A percentile compares a stretch with the other conserved stretches of the same genome.
phyloP scores from a whole-genome alignment of 768 basidiomycete genomes.

The Pisolithus sp. region DNA sequence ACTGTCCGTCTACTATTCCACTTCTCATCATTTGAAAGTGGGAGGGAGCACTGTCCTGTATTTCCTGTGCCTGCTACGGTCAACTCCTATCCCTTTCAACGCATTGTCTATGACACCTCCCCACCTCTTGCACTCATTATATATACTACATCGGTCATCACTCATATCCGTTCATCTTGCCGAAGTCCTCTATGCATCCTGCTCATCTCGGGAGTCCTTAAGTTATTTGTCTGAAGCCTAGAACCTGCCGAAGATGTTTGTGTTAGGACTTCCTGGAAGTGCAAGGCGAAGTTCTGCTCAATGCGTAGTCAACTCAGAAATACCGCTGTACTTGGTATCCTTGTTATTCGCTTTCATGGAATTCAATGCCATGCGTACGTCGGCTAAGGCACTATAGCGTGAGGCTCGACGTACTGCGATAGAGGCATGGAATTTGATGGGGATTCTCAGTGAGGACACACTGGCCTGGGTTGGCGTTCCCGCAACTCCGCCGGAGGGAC shows the following conservation, averaged over 20 bases:
- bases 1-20: slow-evolving; percentile 65
- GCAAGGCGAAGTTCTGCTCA: slow-evolving; percentile 31
- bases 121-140: slow-evolving; percentile 57
- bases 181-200: slow-evolving; percentile 56
- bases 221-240: slow-evolving; percentile 58
- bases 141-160: slow-evolving; percentile 65
- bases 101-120: slow-evolving; percentile 43
- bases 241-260: slow-evolving; percentile 63
- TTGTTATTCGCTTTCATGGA: slow-evolving; percentile 40
- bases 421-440: slow-evolving; percentile 71
- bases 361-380: slow-evolving; percentile 45
- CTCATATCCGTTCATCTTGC: slow-evolving; percentile 67
- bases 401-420: slow-evolving; percentile 67
- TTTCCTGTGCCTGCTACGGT: slow-evolving; percentile 51
- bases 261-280: slow-evolving; percentile 43
- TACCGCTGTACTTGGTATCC: slow-evolving; percentile 33
- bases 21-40: slow-evolving; percentile 45
- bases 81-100: slow-evolving; percentile 42
- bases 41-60: slow-evolving; percentile 52
- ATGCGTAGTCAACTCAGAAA: slow-evolving; percentile 28
- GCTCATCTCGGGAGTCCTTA: slow-evolving; percentile 40
- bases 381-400: slow-evolving; percentile 53
- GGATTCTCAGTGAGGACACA: slow-evolving; percentile 64
- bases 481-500: slow-evolving; percentile 29
- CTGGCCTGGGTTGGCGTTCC: slow-evolving; percentile 57